Evolutionary conservation across 73 alveolate species (phyloP).

Genomic region (Tetrahymena elliotti): DNA sequence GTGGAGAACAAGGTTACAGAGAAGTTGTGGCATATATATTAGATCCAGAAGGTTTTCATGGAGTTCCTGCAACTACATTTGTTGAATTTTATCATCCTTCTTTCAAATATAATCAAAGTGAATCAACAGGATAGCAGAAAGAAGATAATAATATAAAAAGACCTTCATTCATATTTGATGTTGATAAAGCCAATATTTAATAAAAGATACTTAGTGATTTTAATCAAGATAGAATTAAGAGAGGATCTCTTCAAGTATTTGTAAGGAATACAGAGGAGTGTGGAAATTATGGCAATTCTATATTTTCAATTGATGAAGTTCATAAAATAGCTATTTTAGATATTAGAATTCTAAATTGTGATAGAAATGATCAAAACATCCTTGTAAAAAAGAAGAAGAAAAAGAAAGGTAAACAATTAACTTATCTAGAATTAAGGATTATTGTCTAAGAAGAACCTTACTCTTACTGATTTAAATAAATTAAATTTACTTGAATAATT

Average conservation of each 20-base stretch:
- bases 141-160: slow-evolving; percentile 35
- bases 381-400: slow-evolving; percentile 69
- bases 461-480: too few species aligned
- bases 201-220: not conserved
- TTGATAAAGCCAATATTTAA: not conserved
- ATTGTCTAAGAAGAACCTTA: too few species aligned
- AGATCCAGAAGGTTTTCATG: slow-evolving; percentile 68
- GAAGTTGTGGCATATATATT: slow-evolving; percentile 96
- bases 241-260: slow-evolving; percentile 86
- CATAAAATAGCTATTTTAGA: slow-evolving; percentile 93
- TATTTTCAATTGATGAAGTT: slow-evolving; percentile 80
- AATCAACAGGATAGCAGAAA: slow-evolving; percentile 8
- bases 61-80: slow-evolving; percentile 92
- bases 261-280: slow-evolving; percentile 77
- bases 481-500: too few species aligned
- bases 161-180: slow-evolving; percentile 38
- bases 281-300: slow-evolving; percentile 76
- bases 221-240: slow-evolving; percentile 47
- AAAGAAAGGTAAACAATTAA: slow-evolving; percentile 3
- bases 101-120: slow-evolving; percentile 53
- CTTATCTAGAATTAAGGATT: too few species aligned
- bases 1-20: slow-evolving; percentile 95
- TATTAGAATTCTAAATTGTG: slow-evolving; percentile 86
- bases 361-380: slow-evolving; percentile 93
- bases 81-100: slow-evolving; percentile 88